Conservation (phyloP, 2,329 filamentous ascomycete genomes). For the Corniculantispora saksenae region DNA sequence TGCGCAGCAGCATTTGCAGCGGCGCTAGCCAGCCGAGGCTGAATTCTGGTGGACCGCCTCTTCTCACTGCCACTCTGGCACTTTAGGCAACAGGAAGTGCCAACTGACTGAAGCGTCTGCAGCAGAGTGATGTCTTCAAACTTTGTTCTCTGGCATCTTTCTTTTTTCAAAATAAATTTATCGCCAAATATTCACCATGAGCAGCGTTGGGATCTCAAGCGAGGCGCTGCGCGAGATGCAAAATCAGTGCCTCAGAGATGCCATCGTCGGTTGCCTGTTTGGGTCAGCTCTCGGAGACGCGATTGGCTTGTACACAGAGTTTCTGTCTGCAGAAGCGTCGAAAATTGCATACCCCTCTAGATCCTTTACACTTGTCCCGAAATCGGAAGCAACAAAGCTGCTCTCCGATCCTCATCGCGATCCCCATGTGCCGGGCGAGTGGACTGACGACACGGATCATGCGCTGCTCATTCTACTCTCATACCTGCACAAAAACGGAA, state of each 20-base stretch:
- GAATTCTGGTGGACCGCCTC: not conserved
- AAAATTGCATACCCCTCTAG: constrained; percentile 37
- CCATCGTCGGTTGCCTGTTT: constrained; percentile 41
- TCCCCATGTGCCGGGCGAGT: constrained; percentile 43
- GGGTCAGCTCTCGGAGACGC: constrained; percentile 56
- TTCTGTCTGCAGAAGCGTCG: constrained; percentile 41
- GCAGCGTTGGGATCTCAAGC: not conserved
- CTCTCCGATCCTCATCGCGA: constrained; percentile 47
- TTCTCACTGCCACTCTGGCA: not conserved
- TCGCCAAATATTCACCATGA: not conserved
- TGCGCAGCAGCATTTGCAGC: no score
- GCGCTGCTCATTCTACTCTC: constrained; percentile 50
- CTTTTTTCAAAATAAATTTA: not conserved
- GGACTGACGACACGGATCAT: constrained; percentile 60
- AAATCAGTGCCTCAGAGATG: not conserved
- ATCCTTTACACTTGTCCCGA: constrained; percentile 41
- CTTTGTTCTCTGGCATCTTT: no score
- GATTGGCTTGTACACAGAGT: constrained; percentile 57
- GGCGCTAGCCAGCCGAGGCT: not conserved
- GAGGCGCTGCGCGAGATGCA: not conserved
- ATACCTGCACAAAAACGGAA: constrained; percentile 46
- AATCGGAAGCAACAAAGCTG: constrained; percentile 40
- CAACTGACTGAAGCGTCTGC: not conserved
- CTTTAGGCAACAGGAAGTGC: constrained; percentile 7
- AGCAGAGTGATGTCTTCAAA: no score